Percentiles rank a stretch among this genome's conserved stretches.
Evolutionary conservation across 441 rosid genomes (phyloP).

Genomic region (Pelargonium cotyledonis): DNA sequence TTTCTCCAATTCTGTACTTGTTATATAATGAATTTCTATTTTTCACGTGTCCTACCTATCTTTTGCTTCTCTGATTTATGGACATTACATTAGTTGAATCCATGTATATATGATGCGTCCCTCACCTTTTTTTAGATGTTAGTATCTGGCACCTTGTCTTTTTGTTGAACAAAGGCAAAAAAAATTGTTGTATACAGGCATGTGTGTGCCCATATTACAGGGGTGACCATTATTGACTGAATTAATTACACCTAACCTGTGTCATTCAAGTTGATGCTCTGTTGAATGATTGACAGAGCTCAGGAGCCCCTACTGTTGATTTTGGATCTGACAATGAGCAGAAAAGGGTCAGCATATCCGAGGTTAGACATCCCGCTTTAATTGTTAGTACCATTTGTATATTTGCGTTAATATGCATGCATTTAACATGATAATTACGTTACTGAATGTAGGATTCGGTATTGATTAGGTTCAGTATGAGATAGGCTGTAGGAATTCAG

Average conservation of each 20-base stretch:
- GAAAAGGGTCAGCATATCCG: conserved; percentile 52
- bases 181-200: not conserved
- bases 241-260: not conserved
- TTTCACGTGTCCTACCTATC: not conserved
- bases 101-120: not conserved
- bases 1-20: too few relatives aligned
- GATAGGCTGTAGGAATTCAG: not conserved
- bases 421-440: conserved; percentile 1
- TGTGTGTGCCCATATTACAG: not conserved
- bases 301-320: conserved; percentile 47
- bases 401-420: conserved; percentile 14
- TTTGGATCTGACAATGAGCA: conserved; percentile 65
- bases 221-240: not conserved
- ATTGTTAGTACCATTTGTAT: conserved; percentile 15
- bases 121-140: too few relatives aligned
- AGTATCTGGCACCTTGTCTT: not conserved
- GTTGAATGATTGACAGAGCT: conserved; percentile 38
- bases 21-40: not conserved
- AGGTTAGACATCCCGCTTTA: conserved; percentile 45
- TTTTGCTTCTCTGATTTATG: conserved; percentile 1
- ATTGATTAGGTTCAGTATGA: not conserved
- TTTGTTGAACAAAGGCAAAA: not conserved
- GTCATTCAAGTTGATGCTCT: not conserved
- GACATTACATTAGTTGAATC: conserved; percentile 1
- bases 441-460: not conserved